Conservation (phyloP, 192 early-diverging fungal genomes). For the Rhizoclosmatium globosum region DNA sequence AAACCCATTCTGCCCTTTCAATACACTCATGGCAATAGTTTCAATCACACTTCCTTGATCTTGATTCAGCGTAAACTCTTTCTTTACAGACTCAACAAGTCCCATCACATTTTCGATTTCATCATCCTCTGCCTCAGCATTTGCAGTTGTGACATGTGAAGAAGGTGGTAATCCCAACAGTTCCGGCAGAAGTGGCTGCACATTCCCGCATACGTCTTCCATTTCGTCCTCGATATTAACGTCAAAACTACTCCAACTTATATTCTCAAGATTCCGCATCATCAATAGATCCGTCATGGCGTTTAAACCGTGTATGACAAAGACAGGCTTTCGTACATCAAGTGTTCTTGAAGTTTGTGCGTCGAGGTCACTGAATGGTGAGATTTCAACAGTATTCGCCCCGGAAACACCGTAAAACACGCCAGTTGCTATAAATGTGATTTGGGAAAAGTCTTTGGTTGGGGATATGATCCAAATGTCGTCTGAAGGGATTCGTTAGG, state of each 20-base stretch:
- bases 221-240: not conserved
- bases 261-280: constrained; percentile 16
- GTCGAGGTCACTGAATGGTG: constrained; percentile 1
- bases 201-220: not conserved
- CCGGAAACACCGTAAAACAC: constrained; percentile 38
- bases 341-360: not conserved
- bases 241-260: not conserved
- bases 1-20: constrained; percentile 9
- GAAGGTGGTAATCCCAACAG: not conserved
- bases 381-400: constrained; percentile 27
- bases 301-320: constrained; percentile 15
- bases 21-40: constrained; percentile 5
- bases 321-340: not conserved
- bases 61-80: constrained; percentile 43
- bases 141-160: not conserved
- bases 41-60: constrained; percentile 44
- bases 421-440: constrained; percentile 32
- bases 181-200: not conserved
- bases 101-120: constrained; percentile 5
- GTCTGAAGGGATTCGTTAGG: constrained; percentile 21
- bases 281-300: constrained; percentile 30
- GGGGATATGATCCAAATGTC: constrained; percentile 48
- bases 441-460: constrained; percentile 7
- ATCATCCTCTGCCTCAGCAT: not conserved
- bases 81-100: constrained; percentile 28